These are phyloP conservation scores for Xylaria sp. DNA, from an alignment of 2,329 filamentous ascomycete genomes.

Conservation along the genomic window DNA sequence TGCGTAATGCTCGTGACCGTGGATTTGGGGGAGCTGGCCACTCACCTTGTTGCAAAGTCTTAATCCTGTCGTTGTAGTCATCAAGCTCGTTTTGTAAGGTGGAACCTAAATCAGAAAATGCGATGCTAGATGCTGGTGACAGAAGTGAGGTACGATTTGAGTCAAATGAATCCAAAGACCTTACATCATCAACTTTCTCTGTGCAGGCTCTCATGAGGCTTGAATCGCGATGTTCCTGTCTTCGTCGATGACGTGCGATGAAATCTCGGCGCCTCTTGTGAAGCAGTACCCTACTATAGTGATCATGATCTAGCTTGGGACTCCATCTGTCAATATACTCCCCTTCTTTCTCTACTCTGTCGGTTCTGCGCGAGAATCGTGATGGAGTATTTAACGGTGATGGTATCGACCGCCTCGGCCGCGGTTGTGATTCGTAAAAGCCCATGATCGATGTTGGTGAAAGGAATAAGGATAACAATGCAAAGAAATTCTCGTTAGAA, in stretches of 20 bases:
- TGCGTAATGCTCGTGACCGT: background rate
- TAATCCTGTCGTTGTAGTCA: slow-evolving; percentile 19
- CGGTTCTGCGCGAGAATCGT: background rate
- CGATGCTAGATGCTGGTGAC: slow-evolving; percentile 3
- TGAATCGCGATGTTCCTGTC: background rate
- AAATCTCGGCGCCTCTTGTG: slow-evolving; percentile 30
- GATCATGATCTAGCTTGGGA: slow-evolving; percentile 10
- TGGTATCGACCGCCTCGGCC: background rate
- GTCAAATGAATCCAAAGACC: background rate
- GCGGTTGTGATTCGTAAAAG: background rate
- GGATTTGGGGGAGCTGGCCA: slow-evolving; percentile 21
- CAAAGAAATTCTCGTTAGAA: background rate
- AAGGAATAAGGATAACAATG: background rate
- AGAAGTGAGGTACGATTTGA: background rate
- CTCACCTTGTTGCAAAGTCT: slow-evolving; percentile 4
- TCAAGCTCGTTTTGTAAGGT: slow-evolving; percentile 27
- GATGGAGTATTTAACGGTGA: background rate
- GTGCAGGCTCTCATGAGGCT: background rate
- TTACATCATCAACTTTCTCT: background rate
- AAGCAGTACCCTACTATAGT: slow-evolving; percentile 28
- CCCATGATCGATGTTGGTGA: background rate
- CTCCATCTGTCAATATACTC: slow-evolving; percentile 25
- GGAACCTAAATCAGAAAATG: slow-evolving; percentile 2
- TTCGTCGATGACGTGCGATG: background rate
- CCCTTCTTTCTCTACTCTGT: background rate